Base-by-base conservation (phyloP, 2,329 filamentous ascomycete genomes). In the Penicillium sp. region DNA sequence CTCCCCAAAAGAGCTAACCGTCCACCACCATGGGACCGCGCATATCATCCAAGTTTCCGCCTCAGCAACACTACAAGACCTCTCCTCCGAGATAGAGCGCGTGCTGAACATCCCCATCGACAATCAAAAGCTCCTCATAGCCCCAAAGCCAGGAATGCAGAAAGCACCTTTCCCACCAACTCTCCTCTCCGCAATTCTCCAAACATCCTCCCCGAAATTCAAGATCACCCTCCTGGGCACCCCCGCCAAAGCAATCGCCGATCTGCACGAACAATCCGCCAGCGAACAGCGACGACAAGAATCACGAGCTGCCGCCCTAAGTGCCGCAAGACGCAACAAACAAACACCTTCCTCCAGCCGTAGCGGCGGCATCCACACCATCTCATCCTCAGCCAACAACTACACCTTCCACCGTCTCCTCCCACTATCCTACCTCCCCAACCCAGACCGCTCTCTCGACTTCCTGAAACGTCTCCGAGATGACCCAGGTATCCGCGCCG, bases 361-460 rank as follows among this genome's bases (percentile, higher is more conserved):
- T 41, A 48, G 23, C n/a, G 58, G 62, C 19, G 70, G 69, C 10
- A 63, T 72, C 54, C 69, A 69, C 56, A 74, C 70, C 2, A 56
- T 73, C 42, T 67, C 67, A 27, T 57, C 61, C 9, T 68, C 69
- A 8, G 61, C 61, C 54, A 93, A 92, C 75, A 94, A 69, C 59
- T 96, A 96, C 77, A 96, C 90, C 0, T 99, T 99, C 77, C 83
- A 88, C 62, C 84, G 85, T 0, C 80, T 97, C 0, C 84, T 86
- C 1, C 90, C 93, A 0, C 82, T 99, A 0, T 78, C 84, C 0
- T 87, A 93, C 67, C 86, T 97, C 0, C 91, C 92, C 0, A 83
- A 89, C 54, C 88, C 93, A 0, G 82, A 88, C 25, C 86, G 87
- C 53, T 90, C 88, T 12, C 81, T 86, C 5, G 78, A 82, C 0